Evolutionary conservation across 1,284 basidiomycete species (phyloP), one percentile per base, ranked within the genome.

Genomic region (Boletus holoroseus): DNA sequence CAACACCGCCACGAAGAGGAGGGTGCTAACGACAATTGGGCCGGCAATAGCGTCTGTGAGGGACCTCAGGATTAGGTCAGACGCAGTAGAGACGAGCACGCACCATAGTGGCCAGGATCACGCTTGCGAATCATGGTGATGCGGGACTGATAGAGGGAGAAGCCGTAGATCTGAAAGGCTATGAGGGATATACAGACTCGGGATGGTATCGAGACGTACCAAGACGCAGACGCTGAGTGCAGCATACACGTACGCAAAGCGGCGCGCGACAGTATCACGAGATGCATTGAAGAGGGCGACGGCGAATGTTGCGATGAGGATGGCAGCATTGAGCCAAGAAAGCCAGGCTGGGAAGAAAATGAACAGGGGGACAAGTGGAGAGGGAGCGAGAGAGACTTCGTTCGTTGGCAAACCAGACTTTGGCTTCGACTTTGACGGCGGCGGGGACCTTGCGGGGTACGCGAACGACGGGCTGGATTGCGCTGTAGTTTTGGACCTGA

Each of bases 371-470:
- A 49, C 7, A 13, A 28, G 32, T 3, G 0, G 15, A 8, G 18
- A 50, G 30, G 40, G 32, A 31, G n/a, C n/a, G 3, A 35, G 27
- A 69, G 76, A 49, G 53, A 91, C 89, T 99, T 59, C 96, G 77
- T 71, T 99, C 96, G 68, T 98, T 97, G 7, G 96, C 94, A 72
- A 99, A 97, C 90, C 95, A 99, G 37, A 99, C 95, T 67, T 99
- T 99, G 28, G 88, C 89, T 69, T 99, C 95, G 34, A 99, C 91
- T 58, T 88, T 88, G 60, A 98, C 80, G 0, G 92, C 88, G 0
- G 94, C 91, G 0, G 89, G 77, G 31, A 95, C 83, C 68, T 95
- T 94, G 76, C 93, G 89, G 1, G 89, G 91, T 0, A 89, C 75
- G 32, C 82, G 74, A 11, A 42, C 40, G 32, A 89, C 79, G 41